phyloP scores from a whole-genome alignment of 306 rosid species.

The Begonia fuchsioides region DNA sequence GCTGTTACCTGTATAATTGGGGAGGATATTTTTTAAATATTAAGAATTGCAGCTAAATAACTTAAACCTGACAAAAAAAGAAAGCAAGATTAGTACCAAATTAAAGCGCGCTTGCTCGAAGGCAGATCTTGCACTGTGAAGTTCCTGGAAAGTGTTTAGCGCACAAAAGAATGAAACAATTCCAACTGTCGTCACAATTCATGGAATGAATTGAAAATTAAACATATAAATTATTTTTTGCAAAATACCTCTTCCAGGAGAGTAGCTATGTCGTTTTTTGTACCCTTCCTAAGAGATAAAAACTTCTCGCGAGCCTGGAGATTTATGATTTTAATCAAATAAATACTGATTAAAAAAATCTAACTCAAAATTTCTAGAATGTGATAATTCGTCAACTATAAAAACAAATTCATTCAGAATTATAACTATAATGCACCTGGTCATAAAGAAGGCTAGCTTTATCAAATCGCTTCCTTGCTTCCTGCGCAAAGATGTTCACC shows the following conservation, averaged over 20 bases:
- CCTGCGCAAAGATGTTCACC: conserved; percentile 55
- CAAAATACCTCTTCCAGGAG: conserved; percentile 72
- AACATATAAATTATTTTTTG: conserved; percentile 3
- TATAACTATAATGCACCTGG: conserved; percentile 44
- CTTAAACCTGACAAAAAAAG: neutral
- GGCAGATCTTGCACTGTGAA: conserved; percentile 75
- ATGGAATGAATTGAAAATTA: conserved; percentile 2
- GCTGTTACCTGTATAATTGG: conserved; percentile 63
- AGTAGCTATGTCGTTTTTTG: conserved; percentile 64
- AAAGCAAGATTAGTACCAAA: conserved; percentile 35
- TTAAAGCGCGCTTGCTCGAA: conserved; percentile 97
- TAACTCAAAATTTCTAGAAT: no score
- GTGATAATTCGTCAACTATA: conserved; percentile 7
- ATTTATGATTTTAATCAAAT: conserved; percentile 2
- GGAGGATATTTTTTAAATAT: conserved; percentile 10
- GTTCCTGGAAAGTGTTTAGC: conserved; percentile 57
- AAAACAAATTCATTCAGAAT: neutral
- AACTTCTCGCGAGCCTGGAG: conserved; percentile 91
- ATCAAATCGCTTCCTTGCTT: conserved; percentile 95
- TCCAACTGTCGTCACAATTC: conserved; percentile 2
- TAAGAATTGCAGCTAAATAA: neutral
- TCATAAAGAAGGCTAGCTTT: conserved; percentile 95
- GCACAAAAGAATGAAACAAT: conserved; percentile 15
- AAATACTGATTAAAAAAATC: neutral
- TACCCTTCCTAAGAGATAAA: conserved; percentile 86